Base-by-base conservation (phyloP, 73 alveolate species). In the Symbiodinium pilosum region DNA sequence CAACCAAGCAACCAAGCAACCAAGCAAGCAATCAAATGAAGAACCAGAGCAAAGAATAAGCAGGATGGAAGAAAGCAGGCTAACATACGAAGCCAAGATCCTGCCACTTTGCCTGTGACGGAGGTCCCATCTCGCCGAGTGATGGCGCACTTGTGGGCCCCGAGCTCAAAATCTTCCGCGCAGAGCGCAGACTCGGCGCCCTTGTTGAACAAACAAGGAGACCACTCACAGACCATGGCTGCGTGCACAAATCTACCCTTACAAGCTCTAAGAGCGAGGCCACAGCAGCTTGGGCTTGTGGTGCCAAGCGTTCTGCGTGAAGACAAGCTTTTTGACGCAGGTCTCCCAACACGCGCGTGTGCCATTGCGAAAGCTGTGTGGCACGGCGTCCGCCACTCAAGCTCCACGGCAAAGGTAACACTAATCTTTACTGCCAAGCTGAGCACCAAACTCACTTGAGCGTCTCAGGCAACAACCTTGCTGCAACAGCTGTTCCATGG, bases 181-280 rank as follows among this genome's bases (percentile, higher is more conserved):
- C 73, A 56, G 3, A 56, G 64, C 64, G 64, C 64, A 16, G 64
- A 47, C 64, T 11, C 16, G 64, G 64, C 64, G 64, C 64, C 64
- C 64, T 16, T 47, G 64, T 47, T 47, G 64, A 8, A 47, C 8
- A 47, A 47, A 16, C 64, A 47, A 47, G 24, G 16, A 47, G 64
- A 47, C 16, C 64, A 47, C 64, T 47, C 64, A 47, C 64, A 16
- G 64, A 8, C 64, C 64, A 47, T 47, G 64, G 64, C 64, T 47
- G 16, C 16, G 16, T 56, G 21, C 21, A 56, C 21, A 56, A 16
- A 56, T 56, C 9, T 56, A 56, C 73, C 73, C 21, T 56, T 56
- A 26, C 73, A 56, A 56, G 73, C 73, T 56, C 73, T 56, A 56
- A 56, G 73, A 56, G 73, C 73, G n/a, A 26, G 73, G 73, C 73